Evolutionary conservation across 2,329 filamentous ascomycete species (phyloP).

Genomic region (Ustilaginoidea virens): DNA sequence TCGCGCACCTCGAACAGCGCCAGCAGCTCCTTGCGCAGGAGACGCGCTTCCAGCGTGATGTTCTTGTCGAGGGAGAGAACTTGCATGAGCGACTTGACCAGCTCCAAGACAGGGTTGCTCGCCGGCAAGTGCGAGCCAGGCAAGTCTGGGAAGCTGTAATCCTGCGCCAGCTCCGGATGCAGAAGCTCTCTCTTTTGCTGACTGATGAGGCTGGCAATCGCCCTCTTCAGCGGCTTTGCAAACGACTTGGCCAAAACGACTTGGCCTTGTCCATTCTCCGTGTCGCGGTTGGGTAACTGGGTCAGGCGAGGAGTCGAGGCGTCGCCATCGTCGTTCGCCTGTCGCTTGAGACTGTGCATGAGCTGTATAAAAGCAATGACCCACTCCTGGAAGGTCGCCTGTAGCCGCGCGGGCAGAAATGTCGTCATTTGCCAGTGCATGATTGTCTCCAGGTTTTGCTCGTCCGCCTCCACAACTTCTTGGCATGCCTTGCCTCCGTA

Average conservation of each 20-base stretch:
- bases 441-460: constrained; percentile 72
- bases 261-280: constrained; percentile 44
- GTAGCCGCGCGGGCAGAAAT: constrained; percentile 67
- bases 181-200: constrained; percentile 79
- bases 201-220: constrained; percentile 66
- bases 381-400: constrained; percentile 81
- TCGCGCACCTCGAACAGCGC: constrained; percentile 87
- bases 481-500: constrained; percentile 89
- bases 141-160: constrained; percentile 73
- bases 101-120: constrained; percentile 64
- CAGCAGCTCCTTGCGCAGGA: constrained; percentile 79
- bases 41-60: constrained; percentile 72
- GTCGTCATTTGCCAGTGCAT: constrained; percentile 98
- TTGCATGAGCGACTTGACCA: constrained; percentile 88
- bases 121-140: constrained; percentile 47
- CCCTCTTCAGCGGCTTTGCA: constrained; percentile 79
- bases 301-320: constrained; percentile 37
- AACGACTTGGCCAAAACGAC: constrained; percentile 68
- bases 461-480: constrained; percentile 56
- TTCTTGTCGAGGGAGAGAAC: constrained; percentile 82
- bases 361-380: constrained; percentile 87
- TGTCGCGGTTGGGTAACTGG: constrained; percentile 40
- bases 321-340: constrained; percentile 18
- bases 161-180: constrained; percentile 72
- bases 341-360: constrained; percentile 77